These are phyloP conservation scores for Trapa bicornis DNA, from an alignment of 345 rosid genomes.

Conservation along the genomic window DNA sequence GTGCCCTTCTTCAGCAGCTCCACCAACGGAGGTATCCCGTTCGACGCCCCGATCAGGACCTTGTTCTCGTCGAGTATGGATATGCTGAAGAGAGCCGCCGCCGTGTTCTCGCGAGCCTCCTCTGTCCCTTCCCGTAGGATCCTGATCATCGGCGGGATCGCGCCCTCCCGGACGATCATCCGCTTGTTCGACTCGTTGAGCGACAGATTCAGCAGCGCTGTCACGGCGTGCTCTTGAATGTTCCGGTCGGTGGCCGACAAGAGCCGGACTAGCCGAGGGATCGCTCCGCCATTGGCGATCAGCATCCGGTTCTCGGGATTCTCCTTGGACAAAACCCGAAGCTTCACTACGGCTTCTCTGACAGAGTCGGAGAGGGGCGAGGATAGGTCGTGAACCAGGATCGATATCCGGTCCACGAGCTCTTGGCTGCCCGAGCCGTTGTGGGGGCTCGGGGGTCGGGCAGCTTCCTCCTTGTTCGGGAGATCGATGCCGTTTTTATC, in stretches of 20 bases:
- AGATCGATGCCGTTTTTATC: constrained; percentile 34
- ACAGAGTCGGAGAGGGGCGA: constrained; percentile 15
- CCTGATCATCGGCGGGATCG: constrained; percentile 37
- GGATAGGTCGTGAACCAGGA: constrained; percentile 26
- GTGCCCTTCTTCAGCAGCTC: constrained; percentile 38
- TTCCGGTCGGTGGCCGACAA: constrained; percentile 31
- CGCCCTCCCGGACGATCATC: constrained; percentile 42
- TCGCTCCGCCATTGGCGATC: constrained; percentile 42
- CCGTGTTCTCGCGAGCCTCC: constrained; percentile 48
- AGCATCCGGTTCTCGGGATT: constrained; percentile 43
- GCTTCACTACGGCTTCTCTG: constrained; percentile 29
- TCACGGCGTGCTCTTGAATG: constrained; percentile 53
- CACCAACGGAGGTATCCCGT: constrained; percentile 53
- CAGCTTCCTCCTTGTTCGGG: constrained; percentile 24
- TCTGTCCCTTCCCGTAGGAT: constrained; percentile 36
- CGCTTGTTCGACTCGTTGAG: constrained; percentile 46
- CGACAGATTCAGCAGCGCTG: constrained; percentile 52
- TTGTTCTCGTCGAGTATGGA: constrained; percentile 55
- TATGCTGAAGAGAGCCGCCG: constrained; percentile 47
- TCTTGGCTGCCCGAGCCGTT: constrained; percentile 21
- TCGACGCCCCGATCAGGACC: constrained; percentile 28
- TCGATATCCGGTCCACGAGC: constrained; percentile 27
- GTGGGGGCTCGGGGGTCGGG: constrained; percentile 5
- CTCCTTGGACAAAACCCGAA: constrained; percentile 48
- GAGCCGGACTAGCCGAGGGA: constrained; percentile 34